phyloP scores from a whole-genome alignment of 495 filamentous ascomycete genomes.

The Pyrenula massariospora region DNA sequence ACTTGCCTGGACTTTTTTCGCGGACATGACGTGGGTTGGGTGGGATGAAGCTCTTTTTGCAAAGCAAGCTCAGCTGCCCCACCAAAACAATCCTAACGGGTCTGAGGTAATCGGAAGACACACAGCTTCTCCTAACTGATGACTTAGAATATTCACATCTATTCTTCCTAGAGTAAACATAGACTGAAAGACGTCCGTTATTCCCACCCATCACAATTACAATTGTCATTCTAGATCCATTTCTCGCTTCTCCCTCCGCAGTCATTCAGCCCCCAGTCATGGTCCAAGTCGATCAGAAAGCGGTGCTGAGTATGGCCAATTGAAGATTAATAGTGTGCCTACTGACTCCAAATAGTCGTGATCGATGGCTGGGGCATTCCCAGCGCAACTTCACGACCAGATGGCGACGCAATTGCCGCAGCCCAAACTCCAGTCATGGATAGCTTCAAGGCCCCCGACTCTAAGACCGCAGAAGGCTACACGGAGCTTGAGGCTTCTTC shows the following conservation, averaged over 20 bases:
- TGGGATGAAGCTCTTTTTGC: slow-evolving; percentile 10
- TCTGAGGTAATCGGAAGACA: no score
- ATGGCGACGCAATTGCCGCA: slow-evolving; percentile 89
- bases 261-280: slow-evolving; percentile 33
- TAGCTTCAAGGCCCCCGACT: slow-evolving; percentile 47
- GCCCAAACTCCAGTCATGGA: slow-evolving; percentile 91
- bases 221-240: neutral
- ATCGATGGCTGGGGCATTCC: slow-evolving; percentile 98
- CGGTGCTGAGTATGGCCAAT: slow-evolving; percentile 69
- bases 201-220: no score
- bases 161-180: no score
- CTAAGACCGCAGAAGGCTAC: slow-evolving; percentile 63
- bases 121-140: no score
- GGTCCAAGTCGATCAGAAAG: slow-evolving; percentile 80
- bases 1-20: neutral
- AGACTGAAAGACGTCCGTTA: no score
- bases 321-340: slow-evolving; percentile 10
- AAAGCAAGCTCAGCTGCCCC: no score
- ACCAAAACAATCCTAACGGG: no score
- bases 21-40: slow-evolving; percentile 2
- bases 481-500: slow-evolving; percentile 91
- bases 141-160: no score
- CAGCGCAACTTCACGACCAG: slow-evolving; percentile 57
- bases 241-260: neutral
- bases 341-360: slow-evolving; percentile 49